These are phyloP conservation scores for Paecilomyces sp. DNA, from an alignment of 2,329 filamentous ascomycete species.

Conservation along the genomic window DNA sequence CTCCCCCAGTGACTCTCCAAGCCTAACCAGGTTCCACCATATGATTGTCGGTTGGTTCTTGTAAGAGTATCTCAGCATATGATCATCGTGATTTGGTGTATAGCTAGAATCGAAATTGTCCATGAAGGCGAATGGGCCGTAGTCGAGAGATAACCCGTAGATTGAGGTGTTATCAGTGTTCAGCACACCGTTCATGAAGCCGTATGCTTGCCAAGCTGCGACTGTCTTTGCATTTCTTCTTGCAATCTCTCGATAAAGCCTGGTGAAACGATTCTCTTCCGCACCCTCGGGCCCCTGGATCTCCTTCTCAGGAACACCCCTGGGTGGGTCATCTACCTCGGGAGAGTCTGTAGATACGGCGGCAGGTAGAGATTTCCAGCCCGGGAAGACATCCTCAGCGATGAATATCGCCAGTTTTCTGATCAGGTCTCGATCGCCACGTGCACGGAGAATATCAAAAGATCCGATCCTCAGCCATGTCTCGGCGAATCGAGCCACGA, in stretches of 20 bases:
- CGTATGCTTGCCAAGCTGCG: slow-evolving; percentile 93
- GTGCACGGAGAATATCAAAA: slow-evolving; percentile 81
- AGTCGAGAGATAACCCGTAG: slow-evolving; percentile 83
- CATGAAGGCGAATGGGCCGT: slow-evolving; percentile 94
- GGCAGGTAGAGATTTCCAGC: slow-evolving; percentile 76
- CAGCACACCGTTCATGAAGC: slow-evolving; percentile 97
- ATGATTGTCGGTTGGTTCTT: slow-evolving; percentile 91
- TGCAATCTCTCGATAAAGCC: slow-evolving; percentile 80
- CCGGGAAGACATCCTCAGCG: slow-evolving; percentile 77
- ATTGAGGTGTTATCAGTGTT: slow-evolving; percentile 98
- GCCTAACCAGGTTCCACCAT: slow-evolving; percentile 95
- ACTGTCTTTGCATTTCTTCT: slow-evolving; percentile 81
- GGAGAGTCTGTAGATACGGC: slow-evolving; percentile 36
- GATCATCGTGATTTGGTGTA: slow-evolving; percentile 95
- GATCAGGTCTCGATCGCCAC: slow-evolving; percentile 70
- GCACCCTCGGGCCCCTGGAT: slow-evolving; percentile 61
- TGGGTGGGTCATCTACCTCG: slow-evolving; percentile 37
- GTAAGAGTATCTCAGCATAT: slow-evolving; percentile 80
- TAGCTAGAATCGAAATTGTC: slow-evolving; percentile 93
- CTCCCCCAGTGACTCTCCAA: slow-evolving; percentile 85
- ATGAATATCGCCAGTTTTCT: slow-evolving; percentile 72
- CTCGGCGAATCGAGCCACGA: slow-evolving; percentile 86
- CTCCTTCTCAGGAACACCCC: slow-evolving; percentile 50
- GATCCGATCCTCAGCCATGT: slow-evolving; percentile 91
- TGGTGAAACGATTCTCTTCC: slow-evolving; percentile 77